phyloP scores from a whole-genome alignment of 2,329 filamentous ascomycete species.

The Trichoderma koningii region DNA sequence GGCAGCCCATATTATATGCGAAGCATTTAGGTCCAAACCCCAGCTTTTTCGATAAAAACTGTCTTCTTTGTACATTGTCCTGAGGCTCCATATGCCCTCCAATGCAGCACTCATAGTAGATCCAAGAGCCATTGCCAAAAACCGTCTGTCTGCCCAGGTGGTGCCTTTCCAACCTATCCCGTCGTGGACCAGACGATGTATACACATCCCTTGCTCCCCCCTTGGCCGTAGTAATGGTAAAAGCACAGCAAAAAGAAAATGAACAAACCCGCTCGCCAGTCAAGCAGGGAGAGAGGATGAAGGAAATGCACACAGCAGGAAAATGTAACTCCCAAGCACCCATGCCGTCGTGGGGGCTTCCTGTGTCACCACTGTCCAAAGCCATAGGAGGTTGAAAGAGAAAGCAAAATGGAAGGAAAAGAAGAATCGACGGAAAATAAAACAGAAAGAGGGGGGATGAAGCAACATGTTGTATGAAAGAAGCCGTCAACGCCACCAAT shows the following conservation, averaged over 20 bases:
- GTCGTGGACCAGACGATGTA: background rate
- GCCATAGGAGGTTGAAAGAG: background rate
- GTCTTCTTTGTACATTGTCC: constrained; percentile 22
- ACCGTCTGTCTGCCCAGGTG: background rate
- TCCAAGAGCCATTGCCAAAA: background rate
- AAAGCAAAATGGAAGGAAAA: background rate
- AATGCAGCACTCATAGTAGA: constrained; percentile 10
- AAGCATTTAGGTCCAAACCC: background rate
- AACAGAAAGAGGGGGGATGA: background rate
- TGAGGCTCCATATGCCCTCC: constrained; percentile 16
- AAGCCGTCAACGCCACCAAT: constrained; percentile 22
- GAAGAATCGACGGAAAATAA: background rate
- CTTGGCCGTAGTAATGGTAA: constrained; percentile 1
- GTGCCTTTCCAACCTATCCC: constrained; percentile 15
- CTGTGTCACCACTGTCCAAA: constrained; percentile 22
- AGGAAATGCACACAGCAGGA: background rate
- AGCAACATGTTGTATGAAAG: constrained; percentile 6
- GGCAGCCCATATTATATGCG: too few species aligned
- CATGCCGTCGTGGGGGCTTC: constrained; percentile 25
- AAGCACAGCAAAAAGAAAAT: constrained; percentile 11
- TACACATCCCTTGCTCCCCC: constrained; percentile 10
- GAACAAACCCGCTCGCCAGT: constrained; percentile 7
- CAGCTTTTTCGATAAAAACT: background rate
- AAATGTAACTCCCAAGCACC: constrained; percentile 24
- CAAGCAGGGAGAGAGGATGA: background rate